Percentiles rank a stretch among this genome's conserved stretches.
These are phyloP conservation scores for Dovyalis caffra DNA, from an alignment of 345 rosid genomes.

Conservation along the genomic window DNA sequence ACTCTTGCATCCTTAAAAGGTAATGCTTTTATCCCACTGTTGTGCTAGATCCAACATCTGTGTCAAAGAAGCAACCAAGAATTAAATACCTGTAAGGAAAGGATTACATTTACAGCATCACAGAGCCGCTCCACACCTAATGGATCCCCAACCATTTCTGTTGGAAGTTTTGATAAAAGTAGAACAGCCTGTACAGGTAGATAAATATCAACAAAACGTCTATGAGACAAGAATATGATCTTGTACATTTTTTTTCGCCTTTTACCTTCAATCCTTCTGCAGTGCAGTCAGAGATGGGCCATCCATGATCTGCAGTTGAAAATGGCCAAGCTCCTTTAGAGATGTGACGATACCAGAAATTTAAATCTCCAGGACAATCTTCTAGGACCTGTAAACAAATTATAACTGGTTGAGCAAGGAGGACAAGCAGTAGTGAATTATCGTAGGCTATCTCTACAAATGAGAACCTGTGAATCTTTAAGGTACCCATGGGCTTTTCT, in stretches of 20 bases:
- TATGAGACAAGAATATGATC: slow-evolving; percentile 9
- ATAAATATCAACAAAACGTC: neutral
- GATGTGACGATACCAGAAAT: slow-evolving; percentile 82
- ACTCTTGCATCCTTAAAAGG: too few relatives aligned
- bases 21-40: too few relatives aligned
- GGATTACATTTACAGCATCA: slow-evolving; percentile 86
- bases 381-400: slow-evolving; percentile 58
- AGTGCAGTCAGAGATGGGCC: slow-evolving; percentile 91
- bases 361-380: slow-evolving; percentile 81
- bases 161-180: slow-evolving; percentile 62
- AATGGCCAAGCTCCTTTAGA: slow-evolving; percentile 96
- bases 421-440: slow-evolving; percentile 27
- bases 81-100: slow-evolving; percentile 73
- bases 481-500: slow-evolving; percentile 63
- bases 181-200: slow-evolving; percentile 57
- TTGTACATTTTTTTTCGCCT: neutral
- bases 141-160: slow-evolving; percentile 76
- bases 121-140: slow-evolving; percentile 51
- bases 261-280: slow-evolving; percentile 85
- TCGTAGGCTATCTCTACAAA: too few relatives aligned
- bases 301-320: slow-evolving; percentile 85
- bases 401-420: slow-evolving; percentile 14
- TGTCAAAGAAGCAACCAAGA: too few relatives aligned
- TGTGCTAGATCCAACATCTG: too few relatives aligned
- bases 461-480: slow-evolving; percentile 68